These are phyloP conservation scores for Carex littledalei DNA, from an alignment of 176 grass and related monocot genomes.

Conservation along the genomic window DNA sequence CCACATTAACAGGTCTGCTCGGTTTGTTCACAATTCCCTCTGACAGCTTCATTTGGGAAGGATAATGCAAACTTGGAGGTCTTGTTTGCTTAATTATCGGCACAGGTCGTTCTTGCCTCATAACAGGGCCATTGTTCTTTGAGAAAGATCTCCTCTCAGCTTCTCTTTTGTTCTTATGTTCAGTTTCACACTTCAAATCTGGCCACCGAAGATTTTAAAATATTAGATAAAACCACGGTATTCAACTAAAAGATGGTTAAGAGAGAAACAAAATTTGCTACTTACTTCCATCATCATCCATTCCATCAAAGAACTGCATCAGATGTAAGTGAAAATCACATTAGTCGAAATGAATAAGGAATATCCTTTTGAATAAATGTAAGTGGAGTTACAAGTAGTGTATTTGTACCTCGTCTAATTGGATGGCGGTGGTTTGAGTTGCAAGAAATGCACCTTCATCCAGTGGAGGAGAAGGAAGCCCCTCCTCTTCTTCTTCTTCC, in stretches of 20 bases:
- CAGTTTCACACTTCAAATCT: constrained; percentile 62
- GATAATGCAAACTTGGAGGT: constrained; percentile 22
- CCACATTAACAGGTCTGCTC: constrained; percentile 18
- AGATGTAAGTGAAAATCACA: not conserved
- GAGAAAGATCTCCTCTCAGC: not conserved
- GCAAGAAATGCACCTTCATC: constrained; percentile 44
- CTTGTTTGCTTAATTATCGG: constrained; percentile 42
- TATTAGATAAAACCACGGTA: constrained; percentile 2
- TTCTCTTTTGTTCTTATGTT: not conserved
- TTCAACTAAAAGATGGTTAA: not conserved
- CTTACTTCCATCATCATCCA: constrained; percentile 99
- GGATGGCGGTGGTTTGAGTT: constrained; percentile 45
- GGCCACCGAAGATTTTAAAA: not conserved
- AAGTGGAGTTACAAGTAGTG: not conserved
- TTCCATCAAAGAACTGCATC: constrained; percentile 82
- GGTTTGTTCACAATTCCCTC: constrained; percentile 20
- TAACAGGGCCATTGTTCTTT: constrained; percentile 20
- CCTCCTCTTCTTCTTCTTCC: constrained; percentile 53
- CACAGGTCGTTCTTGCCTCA: constrained; percentile 27
- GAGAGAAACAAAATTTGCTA: constrained; percentile 3
- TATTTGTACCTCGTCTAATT: constrained; percentile 64
- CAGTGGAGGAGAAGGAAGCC: constrained; percentile 82
- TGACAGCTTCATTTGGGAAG: constrained; percentile 2
- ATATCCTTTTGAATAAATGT: constrained; percentile 22
- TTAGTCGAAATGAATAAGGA: constrained; percentile 22